Percentiles rank a stretch among this genome's conserved stretches.
Evolutionary conservation across 2,329 filamentous ascomycete species (phyloP).

Genomic region (Colletotrichum sidae): DNA sequence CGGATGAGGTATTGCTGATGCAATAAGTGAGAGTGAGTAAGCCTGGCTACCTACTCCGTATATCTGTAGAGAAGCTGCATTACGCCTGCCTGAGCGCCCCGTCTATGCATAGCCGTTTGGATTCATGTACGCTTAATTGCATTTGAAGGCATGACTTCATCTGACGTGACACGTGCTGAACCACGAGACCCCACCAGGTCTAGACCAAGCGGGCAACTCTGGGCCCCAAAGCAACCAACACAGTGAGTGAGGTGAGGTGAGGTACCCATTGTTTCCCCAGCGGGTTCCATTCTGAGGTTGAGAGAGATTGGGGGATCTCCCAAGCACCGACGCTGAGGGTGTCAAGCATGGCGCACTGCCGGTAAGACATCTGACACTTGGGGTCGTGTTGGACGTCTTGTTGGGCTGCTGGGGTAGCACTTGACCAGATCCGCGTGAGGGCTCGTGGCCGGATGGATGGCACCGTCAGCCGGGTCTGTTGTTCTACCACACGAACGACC

Average conservation of each 20-base stretch:
- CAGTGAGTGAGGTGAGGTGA: constrained; percentile 1
- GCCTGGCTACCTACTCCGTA: too few relatives aligned
- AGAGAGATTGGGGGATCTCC: not conserved
- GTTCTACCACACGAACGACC: constrained; percentile 23
- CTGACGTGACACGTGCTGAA: constrained; percentile 28
- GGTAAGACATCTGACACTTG: constrained; percentile 31
- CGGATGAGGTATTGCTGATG: constrained; percentile 3
- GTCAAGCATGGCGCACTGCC: constrained; percentile 26
- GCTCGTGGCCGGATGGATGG: constrained; percentile 24
- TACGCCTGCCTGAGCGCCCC: too few relatives aligned
- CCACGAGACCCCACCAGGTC: constrained; percentile 7
- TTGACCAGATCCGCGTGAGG: constrained; percentile 36
- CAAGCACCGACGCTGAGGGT: constrained; percentile 17
- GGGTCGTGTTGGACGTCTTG: constrained; percentile 6
- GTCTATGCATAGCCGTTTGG: not conserved
- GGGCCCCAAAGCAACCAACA: not conserved
- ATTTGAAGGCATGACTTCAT: not conserved
- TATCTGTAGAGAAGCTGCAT: too few relatives aligned
- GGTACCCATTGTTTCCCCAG: constrained; percentile 23
- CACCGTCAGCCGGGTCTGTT: constrained; percentile 29
- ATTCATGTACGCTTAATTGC: not conserved
- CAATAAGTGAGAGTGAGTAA: not conserved
- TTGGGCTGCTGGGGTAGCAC: constrained; percentile 33
- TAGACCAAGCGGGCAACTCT: constrained; percentile 24
- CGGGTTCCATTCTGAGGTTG: not conserved